These are phyloP conservation scores for Misopates orontium DNA, from an alignment of 257 asterid genomes.

Conservation along the genomic window DNA sequence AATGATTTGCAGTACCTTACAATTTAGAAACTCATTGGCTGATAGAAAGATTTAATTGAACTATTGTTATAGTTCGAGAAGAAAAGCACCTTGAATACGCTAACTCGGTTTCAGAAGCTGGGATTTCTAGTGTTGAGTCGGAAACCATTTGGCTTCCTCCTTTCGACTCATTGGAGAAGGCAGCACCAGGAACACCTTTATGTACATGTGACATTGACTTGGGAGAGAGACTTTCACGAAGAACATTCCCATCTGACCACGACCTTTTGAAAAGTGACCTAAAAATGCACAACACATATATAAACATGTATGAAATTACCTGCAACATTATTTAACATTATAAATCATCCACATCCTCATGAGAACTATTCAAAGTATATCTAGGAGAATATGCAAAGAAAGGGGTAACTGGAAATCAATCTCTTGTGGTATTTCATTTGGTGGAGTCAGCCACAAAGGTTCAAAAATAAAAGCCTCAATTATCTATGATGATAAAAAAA, in stretches of 20 bases:
- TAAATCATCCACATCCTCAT: conserved; percentile 4
- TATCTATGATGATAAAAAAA: no score
- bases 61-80: conserved; percentile 13
- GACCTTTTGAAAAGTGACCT: conserved; percentile 76
- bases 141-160: conserved; percentile 54
- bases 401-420: conserved; percentile 1
- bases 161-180: conserved; percentile 48
- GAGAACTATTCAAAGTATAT: conserved; percentile 15
- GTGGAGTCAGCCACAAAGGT: no score
- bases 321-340: conserved; percentile 27
- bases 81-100: conserved; percentile 65
- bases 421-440: conserved; percentile 5
- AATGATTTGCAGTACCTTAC: conserved; percentile 13
- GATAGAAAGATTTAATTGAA: conserved; percentile 21
- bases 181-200: conserved; percentile 48
- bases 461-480: not conserved
- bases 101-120: conserved; percentile 55
- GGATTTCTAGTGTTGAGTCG: conserved; percentile 70
- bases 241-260: conserved; percentile 85
- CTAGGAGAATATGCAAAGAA: not conserved
- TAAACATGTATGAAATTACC: conserved; percentile 13
- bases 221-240: conserved; percentile 58
- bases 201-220: conserved; percentile 38
- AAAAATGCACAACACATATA: conserved; percentile 30
- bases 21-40: not conserved